These are phyloP conservation scores for Alternaria angustiovoidea DNA, from an alignment of 2,329 filamentous ascomycete species.

Conservation along the genomic window DNA sequence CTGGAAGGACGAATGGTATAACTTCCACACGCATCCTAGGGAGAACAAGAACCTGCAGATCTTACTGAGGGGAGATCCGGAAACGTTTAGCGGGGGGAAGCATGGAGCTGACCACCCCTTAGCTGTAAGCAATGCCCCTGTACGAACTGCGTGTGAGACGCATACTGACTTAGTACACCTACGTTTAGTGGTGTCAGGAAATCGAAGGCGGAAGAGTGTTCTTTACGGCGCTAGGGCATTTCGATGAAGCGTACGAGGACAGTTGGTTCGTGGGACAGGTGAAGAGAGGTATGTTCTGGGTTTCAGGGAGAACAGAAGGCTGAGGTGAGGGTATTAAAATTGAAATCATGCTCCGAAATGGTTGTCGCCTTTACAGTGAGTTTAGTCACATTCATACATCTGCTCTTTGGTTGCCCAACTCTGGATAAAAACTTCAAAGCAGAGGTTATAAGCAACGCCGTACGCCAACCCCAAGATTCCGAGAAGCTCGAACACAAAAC, in stretches of 20 bases:
- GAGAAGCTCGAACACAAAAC: neutral
- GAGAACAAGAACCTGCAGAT: conserved; percentile 30
- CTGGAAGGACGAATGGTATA: conserved; percentile 44
- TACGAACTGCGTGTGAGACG: neutral
- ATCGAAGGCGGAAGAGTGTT: conserved; percentile 37
- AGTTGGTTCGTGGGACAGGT: conserved; percentile 33
- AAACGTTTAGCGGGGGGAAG: conserved; percentile 30
- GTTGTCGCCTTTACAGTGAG: neutral
- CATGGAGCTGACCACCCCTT: conserved; percentile 40
- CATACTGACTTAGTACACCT: neutral
- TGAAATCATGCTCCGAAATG: neutral
- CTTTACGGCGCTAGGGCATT: conserved; percentile 39
- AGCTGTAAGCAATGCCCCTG: neutral
- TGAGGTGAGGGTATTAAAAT: neutral
- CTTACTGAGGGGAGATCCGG: conserved; percentile 31
- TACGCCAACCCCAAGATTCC: neutral
- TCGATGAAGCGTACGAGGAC: conserved; percentile 36
- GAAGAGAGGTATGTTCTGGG: conserved; percentile 33
- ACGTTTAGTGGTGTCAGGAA: conserved; percentile 36
- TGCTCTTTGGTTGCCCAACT: neutral
- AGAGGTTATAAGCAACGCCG: neutral
- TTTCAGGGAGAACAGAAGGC: conserved; percentile 6
- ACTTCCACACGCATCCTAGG: conserved; percentile 35
- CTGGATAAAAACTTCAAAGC: neutral
- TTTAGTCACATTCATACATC: neutral